Conservation (phyloP, 176 grass and related monocot genomes). For the Stipa capillata region DNA sequence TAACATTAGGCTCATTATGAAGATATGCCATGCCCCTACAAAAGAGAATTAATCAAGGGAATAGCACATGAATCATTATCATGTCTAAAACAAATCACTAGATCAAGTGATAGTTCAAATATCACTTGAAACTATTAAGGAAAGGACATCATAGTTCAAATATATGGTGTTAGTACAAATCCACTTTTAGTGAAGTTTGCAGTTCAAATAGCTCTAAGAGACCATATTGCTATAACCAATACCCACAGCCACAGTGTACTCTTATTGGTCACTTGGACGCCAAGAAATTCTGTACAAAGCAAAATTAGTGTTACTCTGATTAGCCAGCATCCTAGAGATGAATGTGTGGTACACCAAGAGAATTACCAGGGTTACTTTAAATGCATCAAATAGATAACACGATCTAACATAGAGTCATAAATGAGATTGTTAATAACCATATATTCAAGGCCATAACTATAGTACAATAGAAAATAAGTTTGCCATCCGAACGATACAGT, state of each 20-base stretch:
- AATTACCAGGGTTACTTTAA: not conserved
- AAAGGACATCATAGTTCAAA: not conserved
- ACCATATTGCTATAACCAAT: not conserved
- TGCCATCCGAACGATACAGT: not conserved
- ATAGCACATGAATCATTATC: not conserved
- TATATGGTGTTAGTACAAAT: not conserved
- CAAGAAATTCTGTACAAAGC: not conserved
- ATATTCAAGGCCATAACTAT: not conserved
- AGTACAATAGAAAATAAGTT: not conserved
- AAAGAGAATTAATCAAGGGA: conserved; percentile 11
- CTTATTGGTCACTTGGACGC: not conserved
- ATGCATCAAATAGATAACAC: not conserved
- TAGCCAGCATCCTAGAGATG: not conserved
- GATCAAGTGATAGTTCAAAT: not conserved
- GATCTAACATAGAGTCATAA: not conserved
- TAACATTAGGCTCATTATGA: conserved; percentile 98
- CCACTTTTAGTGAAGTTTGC: not conserved
- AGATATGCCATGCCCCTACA: conserved; percentile 98
- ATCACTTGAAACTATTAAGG: not conserved
- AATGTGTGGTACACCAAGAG: not conserved
- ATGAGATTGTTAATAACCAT: not conserved
- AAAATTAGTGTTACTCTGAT: not conserved
- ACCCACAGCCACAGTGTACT: not conserved
- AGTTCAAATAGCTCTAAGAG: not conserved
- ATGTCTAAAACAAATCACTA: not conserved